Percentiles rank a stretch among this genome's conserved stretches.
Evolutionary conservation across 441 rosid genomes (phyloP).

Genomic region (Flueggea neowawraea): DNA sequence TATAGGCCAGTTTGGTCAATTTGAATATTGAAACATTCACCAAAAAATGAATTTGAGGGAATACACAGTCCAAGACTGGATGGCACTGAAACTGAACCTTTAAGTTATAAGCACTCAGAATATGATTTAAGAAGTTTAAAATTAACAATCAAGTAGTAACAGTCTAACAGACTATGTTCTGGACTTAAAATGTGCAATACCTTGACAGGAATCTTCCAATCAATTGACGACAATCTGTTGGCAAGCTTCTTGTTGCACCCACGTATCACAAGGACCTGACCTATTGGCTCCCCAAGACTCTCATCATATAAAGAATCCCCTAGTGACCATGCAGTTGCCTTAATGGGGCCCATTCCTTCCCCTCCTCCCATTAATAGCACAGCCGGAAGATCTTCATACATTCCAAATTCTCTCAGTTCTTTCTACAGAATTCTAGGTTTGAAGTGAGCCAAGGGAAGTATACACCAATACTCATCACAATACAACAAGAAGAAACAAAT

Average conservation of each 20-base stretch:
- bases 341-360: conserved; percentile 99
- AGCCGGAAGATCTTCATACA: conserved; percentile 95
- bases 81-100: no score
- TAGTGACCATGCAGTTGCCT: conserved; percentile 86
- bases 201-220: conserved; percentile 95
- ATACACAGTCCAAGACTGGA: no score
- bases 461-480: no score
- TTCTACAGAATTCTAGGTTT: conserved; percentile 30
- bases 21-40: neutral
- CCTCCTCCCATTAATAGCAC: conserved; percentile 99
- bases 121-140: no score
- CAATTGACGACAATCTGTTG: conserved; percentile 53
- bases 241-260: conserved; percentile 87
- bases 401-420: conserved; percentile 72
- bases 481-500: neutral
- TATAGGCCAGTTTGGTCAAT: neutral
- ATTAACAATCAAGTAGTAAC: no score
- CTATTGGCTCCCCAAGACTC: conserved; percentile 69
- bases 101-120: no score
- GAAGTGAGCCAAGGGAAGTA: conserved; percentile 3
- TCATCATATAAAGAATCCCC: conserved; percentile 78
- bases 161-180: no score
- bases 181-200: conserved; percentile 24
- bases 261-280: conserved; percentile 88
- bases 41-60: neutral